Evolutionary conservation across 345 rosid species (phyloP), one percentile per base, ranked within the genome.

Genomic region (Moricandia arvensis): DNA sequence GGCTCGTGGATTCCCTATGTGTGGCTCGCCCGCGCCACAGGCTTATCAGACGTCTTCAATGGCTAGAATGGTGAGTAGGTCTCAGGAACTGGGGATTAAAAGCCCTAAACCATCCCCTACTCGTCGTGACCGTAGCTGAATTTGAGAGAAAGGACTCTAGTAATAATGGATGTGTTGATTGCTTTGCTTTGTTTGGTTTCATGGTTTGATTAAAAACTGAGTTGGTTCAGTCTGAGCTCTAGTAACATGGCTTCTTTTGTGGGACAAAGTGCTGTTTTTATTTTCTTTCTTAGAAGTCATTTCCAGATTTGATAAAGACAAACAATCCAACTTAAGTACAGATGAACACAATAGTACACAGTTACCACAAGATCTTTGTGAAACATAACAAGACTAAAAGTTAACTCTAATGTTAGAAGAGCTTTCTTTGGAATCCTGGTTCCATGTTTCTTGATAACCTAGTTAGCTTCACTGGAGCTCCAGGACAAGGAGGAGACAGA

Each of bases 391-490:
- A 59, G 54, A 34, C 21, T 49, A 49, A 53, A 53, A 41, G 38
- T 21, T 30, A 35, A 35, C n/a, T 24, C 57, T 68, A 59, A 26
- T 33, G 61, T 66, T 41, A 27, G 63, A 76, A 64, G 66, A 77
- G 80, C 60, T 77, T 77, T 47, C 63, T 45, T 65, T 71, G 76
- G 72, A 77, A 77, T 17, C 72, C 55, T 45, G 60, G 66, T 55
- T 64, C 55, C 7, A 71, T 34, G 72, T 26, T 71, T 58, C 72
- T 71, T 0, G 80, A 71, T 5, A 71, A 65, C 67, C n/a, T 77
- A 37, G 67, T 64, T 64, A 71, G 61, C 67, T 77, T 77, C 80
- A 57, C 12, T 1, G 80, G 76, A 43, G 80, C 80, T 43, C 76
- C 80, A 64, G 80, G 80, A 21, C 80, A 76, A 69, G 47, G 8